Evolutionary conservation across 768 basidiomycete species (phyloP).

Genomic region (Suillus discolor): DNA sequence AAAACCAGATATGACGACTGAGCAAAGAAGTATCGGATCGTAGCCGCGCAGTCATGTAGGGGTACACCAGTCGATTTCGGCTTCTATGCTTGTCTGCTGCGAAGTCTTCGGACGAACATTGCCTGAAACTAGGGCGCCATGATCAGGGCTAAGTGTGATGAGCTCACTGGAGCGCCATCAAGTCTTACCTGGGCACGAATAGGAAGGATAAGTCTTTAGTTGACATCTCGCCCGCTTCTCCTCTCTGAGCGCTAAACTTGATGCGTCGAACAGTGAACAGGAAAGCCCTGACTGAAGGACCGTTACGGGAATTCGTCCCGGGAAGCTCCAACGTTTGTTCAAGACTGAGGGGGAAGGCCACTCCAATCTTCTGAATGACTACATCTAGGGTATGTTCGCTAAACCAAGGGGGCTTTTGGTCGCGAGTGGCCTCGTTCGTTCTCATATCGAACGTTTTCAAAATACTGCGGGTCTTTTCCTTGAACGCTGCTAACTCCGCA

Average conservation of each 20-base stretch:
- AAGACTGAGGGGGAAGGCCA: slow-evolving; percentile 83
- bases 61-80: slow-evolving; percentile 74
- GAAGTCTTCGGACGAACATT: slow-evolving; percentile 72
- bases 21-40: slow-evolving; percentile 52
- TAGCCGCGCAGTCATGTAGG: slow-evolving; percentile 78
- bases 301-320: slow-evolving; percentile 39
- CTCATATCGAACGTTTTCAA: slow-evolving; percentile 75
- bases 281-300: slow-evolving; percentile 70
- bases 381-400: slow-evolving; percentile 57
- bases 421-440: slow-evolving; percentile 26
- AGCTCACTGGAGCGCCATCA: neutral
- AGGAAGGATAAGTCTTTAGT: slow-evolving; percentile 81
- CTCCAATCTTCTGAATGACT: slow-evolving; percentile 70
- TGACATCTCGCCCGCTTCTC: slow-evolving; percentile 75
- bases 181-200: slow-evolving; percentile 72
- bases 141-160: neutral
- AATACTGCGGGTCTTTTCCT: slow-evolving; percentile 74
- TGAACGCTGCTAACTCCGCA: slow-evolving; percentile 79
- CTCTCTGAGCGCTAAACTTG: slow-evolving; percentile 69
- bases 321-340: slow-evolving; percentile 59
- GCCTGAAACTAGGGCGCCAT: slow-evolving; percentile 64
- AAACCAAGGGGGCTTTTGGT: slow-evolving; percentile 50
- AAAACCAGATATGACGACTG: slow-evolving; percentile 59
- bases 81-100: slow-evolving; percentile 65
- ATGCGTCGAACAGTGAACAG: slow-evolving; percentile 81